Conservation (phyloP, 2,329 filamentous ascomycete genomes). For the Colletotrichum trifolii region DNA sequence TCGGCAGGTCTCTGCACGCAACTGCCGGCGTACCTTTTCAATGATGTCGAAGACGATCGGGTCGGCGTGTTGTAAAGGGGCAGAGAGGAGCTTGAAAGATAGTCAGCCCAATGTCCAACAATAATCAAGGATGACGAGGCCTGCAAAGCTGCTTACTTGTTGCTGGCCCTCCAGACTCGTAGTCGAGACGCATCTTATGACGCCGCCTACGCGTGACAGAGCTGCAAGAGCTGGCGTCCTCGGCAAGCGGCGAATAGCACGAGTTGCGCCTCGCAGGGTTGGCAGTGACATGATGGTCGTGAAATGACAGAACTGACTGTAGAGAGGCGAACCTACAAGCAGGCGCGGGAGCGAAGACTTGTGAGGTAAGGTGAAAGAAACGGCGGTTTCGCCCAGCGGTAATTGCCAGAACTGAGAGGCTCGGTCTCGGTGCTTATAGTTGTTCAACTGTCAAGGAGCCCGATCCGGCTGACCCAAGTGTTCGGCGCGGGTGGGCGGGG, state of each 20-base stretch:
- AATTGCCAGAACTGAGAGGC: too few relatives aligned
- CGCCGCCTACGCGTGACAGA: slow-evolving; percentile 28
- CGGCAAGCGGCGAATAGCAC: slow-evolving; percentile 57
- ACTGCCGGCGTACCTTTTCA: slow-evolving; percentile 74
- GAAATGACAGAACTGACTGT: not conserved
- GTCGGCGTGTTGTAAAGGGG: slow-evolving; percentile 85
- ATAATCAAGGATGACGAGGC: not conserved
- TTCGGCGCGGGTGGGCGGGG: too few relatives aligned
- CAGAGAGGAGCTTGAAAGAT: slow-evolving; percentile 75
- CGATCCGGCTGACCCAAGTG: too few relatives aligned
- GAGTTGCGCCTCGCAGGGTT: slow-evolving; percentile 59
- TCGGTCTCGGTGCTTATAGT: too few relatives aligned
- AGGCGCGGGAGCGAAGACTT: not conserved
- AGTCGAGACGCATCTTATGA: slow-evolving; percentile 58
- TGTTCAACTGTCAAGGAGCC: too few relatives aligned
- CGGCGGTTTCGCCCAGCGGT: too few relatives aligned
- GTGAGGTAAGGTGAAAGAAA: not conserved
- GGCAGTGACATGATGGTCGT: slow-evolving; percentile 57
- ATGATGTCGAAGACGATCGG: slow-evolving; percentile 89
- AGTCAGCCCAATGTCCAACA: not conserved
- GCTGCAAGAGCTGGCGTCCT: slow-evolving; percentile 41
- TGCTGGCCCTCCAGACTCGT: slow-evolving; percentile 67
- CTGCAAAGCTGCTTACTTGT: slow-evolving; percentile 56
- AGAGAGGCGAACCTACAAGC: not conserved
- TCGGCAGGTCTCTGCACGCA: not conserved